Evolutionary conservation across 805 yeast genomes (phyloP).

Genomic region (Candida fluviatilis): DNA sequence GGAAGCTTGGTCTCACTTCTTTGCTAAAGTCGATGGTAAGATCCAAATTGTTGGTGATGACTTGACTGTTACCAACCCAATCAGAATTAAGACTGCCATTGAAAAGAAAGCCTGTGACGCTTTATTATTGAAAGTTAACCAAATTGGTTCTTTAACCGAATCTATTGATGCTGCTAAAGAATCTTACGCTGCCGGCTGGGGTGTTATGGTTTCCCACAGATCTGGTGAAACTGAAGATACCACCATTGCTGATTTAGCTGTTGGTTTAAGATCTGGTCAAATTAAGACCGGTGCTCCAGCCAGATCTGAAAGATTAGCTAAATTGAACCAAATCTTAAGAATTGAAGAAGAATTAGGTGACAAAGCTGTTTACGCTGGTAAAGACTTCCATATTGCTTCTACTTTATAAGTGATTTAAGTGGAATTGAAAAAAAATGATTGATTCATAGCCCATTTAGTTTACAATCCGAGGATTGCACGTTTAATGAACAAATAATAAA

Average conservation of each 20-base stretch:
- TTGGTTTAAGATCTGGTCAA: constrained; percentile 98
- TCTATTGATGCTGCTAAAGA: constrained; percentile 95
- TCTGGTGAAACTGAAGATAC: constrained; percentile 99
- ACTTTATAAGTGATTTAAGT: constrained; percentile 29
- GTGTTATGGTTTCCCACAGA: constrained; percentile 99
- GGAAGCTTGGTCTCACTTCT: constrained; percentile 95
- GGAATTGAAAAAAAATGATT: not conserved
- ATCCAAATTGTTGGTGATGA: constrained; percentile 97
- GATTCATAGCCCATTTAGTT: not conserved
- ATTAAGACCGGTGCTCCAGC: constrained; percentile 99
- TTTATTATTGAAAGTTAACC: constrained; percentile 95
- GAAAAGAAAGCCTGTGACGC: constrained; percentile 95
- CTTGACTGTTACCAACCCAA: constrained; percentile 97
- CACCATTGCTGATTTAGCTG: constrained; percentile 95
- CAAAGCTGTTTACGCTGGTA: constrained; percentile 96
- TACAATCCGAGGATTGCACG: not conserved
- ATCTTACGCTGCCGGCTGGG: constrained; percentile 96
- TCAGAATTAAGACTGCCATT: constrained; percentile 91
- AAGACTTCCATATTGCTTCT: constrained; percentile 65
- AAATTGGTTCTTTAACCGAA: constrained; percentile 95
- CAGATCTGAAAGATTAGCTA: constrained; percentile 99
- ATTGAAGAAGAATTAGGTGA: constrained; percentile 98
- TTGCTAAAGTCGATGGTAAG: constrained; percentile 56
- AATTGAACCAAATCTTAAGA: constrained; percentile 96
- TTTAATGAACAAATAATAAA: not conserved